phyloP scores from a whole-genome alignment of 805 yeast genomes.

The Ogataea corticis region DNA sequence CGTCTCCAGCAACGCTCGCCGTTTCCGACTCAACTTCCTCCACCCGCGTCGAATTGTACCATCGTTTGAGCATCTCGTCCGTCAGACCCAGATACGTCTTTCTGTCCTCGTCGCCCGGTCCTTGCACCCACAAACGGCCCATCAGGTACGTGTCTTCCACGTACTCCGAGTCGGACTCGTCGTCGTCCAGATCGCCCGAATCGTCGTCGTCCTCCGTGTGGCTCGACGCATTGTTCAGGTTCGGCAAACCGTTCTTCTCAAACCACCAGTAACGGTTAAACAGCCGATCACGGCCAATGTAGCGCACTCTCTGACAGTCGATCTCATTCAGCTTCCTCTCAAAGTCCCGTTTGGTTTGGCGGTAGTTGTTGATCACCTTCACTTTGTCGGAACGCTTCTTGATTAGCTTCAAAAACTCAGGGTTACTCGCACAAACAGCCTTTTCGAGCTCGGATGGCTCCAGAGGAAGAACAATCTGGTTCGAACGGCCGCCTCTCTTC shows the following conservation, averaged over 20 bases:
- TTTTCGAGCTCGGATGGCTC: constrained; percentile 37
- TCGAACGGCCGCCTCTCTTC: constrained; percentile 14
- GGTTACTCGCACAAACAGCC: constrained; percentile 41
- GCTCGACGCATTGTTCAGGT: constrained; percentile 24
- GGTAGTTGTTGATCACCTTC: constrained; percentile 45
- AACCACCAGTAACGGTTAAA: constrained; percentile 96
- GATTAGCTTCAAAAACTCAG: constrained; percentile 44
- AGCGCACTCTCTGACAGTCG: constrained; percentile 74
- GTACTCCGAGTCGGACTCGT: constrained; percentile 47
- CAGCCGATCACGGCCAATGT: constrained; percentile 79
- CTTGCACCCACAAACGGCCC: constrained; percentile 61
- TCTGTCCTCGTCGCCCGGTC: constrained; percentile 62
- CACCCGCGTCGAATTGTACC: constrained; percentile 20
- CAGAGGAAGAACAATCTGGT: constrained; percentile 26
- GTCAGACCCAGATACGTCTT: constrained; percentile 21
- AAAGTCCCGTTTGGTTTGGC: constrained; percentile 48
- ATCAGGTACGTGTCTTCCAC: constrained; percentile 53
- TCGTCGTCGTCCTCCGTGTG: constrained; percentile 31
- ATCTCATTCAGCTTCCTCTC: constrained; percentile 65
- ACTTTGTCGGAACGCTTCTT: constrained; percentile 44
- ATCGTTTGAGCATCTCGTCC: constrained; percentile 42
- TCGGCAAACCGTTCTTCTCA: constrained; percentile 80
- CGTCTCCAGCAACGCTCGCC: constrained; percentile 3
- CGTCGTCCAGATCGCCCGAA: constrained; percentile 36
- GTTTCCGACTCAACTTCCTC: constrained; percentile 3